Evolutionary conservation across 495 filamentous ascomycete genomes (phyloP), one percentile per base, ranked within the genome.

Genomic region (Trypethelium eluteriae): DNA sequence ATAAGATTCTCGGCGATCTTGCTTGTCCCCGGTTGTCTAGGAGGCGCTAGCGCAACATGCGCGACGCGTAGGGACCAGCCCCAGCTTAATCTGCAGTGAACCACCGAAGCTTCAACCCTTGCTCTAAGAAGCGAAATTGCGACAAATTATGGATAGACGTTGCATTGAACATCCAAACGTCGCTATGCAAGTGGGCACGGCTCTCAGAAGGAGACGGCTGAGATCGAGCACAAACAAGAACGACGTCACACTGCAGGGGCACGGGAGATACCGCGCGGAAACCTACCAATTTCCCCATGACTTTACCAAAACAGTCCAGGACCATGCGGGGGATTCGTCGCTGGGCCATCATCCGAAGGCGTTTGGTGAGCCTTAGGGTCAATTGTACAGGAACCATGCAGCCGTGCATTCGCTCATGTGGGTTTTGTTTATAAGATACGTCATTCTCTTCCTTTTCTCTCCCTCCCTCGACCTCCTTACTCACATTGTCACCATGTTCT

Each of bases 181-280:
- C 41, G 41, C 41, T 25, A 25, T 25, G 25, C 1, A 25, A 25
- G 25, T 25, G 25, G 25, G 41, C 41, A 7, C 6, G 14, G 41
- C 41, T 44, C 41, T 44, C 14, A 7, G 41, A 44, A 14, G 14
- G 41, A 44, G 7, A 44, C 41, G 41, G 41, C 41, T 44, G 41
- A 44, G 14, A 44, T 7, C 41, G 14, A 44, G 41, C 7, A 44
- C 41, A 14, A 53, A 35, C 0, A 59, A 35, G 25, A 36, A 36
- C 32, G 53, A 59, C 53, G 53, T 59, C 53, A 59, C 5, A 14
- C 53, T 59, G 53, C 53, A 59, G 25, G 53, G 18, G 36, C 32
- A 59, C 49, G 49, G 49, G 49, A 53, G 49, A 53, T 53, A 18
- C 49, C 7, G 49, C 49, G 49, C 49, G 10, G 14, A 46, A 46